Percentiles rank a stretch among this genome's conserved stretches.
These are phyloP conservation scores for Globisporangium echinulatum DNA, from an alignment of 352 stramenopile species.

Conservation along the genomic window DNA sequence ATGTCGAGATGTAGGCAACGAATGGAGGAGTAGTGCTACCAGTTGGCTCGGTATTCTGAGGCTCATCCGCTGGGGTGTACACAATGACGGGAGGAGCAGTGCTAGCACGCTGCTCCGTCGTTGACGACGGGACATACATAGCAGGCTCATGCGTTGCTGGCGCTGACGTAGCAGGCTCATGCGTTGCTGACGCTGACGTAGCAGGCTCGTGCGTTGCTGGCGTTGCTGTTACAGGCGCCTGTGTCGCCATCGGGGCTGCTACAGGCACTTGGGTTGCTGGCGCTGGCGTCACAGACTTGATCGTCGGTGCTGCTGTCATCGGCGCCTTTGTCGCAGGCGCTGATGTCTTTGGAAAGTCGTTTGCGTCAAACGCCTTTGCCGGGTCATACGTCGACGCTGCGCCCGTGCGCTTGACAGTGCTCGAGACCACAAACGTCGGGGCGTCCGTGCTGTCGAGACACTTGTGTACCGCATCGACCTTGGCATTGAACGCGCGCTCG, in stretches of 20 bases:
- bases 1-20: too few species aligned
- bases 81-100: too few species aligned
- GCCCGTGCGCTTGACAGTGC: background rate
- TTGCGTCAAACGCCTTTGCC: background rate
- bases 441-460: background rate
- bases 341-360: background rate
- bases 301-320: background rate
- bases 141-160: background rate
- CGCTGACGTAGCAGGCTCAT: background rate
- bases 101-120: too few species aligned
- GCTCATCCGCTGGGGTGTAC: too few species aligned
- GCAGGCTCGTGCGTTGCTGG: background rate
- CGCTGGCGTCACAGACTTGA: background rate
- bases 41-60: too few species aligned
- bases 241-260: background rate
- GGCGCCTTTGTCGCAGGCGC: background rate
- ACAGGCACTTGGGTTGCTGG: background rate
- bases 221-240: background rate
- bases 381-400: background rate
- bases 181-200: background rate
- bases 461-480: background rate
- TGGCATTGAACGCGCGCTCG: conserved; percentile 1
- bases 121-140: too few species aligned
- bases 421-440: background rate
- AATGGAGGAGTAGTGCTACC: too few species aligned